phyloP scores from a whole-genome alignment of 805 yeast species.

The Vanderwaltozyma polyspora region DNA sequence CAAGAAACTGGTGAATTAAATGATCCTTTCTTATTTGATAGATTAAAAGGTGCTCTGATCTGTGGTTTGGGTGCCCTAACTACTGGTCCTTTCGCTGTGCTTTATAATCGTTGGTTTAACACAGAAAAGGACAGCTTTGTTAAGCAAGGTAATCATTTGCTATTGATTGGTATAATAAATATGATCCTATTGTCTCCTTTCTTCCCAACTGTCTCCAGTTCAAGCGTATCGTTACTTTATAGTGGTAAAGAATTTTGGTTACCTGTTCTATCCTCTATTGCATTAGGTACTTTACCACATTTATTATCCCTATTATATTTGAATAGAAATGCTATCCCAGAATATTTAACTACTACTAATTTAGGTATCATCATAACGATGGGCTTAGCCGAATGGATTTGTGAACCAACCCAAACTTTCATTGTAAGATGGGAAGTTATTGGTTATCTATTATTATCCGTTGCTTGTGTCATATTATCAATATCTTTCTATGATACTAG shows the following conservation, averaged over 20 bases:
- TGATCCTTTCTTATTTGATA: constrained; percentile 27
- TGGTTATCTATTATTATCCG: constrained; percentile 19
- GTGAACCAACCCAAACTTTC: constrained; percentile 20
- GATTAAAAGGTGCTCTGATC: constrained; percentile 25
- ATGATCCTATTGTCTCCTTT: constrained; percentile 16
- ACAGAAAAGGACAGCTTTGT: constrained; percentile 3
- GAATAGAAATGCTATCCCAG: constrained; percentile 17
- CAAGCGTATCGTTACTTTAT: constrained; percentile 3
- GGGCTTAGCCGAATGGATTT: constrained; percentile 23
- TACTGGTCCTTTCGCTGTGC: constrained; percentile 24
- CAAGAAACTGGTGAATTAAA: constrained; percentile 26
- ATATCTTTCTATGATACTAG: constrained; percentile 10
- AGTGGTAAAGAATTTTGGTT: constrained; percentile 13
- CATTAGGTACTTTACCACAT: constrained; percentile 20
- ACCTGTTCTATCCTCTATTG: constrained; percentile 7
- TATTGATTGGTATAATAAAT: constrained; percentile 13
- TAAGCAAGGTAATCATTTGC: constrained; percentile 12
- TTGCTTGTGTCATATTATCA: constrained; percentile 17
- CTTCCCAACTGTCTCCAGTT: constrained; percentile 10
- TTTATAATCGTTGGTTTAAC: constrained; percentile 23
- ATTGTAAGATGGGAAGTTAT: constrained; percentile 26
- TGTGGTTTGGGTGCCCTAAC: constrained; percentile 25
- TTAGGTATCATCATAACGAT: constrained; percentile 19
- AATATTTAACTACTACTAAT: constrained; percentile 20
- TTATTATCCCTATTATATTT: constrained; percentile 16